A percentile compares a stretch with the other conserved stretches of the same genome.
Conservation (phyloP, 495 filamentous ascomycete genomes). For the Annulohypoxylon stygium region DNA sequence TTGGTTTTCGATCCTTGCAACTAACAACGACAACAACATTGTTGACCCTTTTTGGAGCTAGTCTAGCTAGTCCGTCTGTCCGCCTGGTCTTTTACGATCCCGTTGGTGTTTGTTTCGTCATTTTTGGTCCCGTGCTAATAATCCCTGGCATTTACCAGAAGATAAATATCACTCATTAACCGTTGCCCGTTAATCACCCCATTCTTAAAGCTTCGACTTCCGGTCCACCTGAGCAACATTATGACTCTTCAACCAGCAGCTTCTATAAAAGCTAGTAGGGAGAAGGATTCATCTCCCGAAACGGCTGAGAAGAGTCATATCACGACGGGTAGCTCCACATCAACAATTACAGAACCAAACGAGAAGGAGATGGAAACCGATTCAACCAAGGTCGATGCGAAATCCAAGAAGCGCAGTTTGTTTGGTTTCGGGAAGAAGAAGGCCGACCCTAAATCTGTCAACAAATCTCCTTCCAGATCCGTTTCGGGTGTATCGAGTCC, state of each 20-base stretch:
- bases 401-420: slow-evolving; percentile 65
- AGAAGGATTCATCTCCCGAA: slow-evolving; percentile 32
- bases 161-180: slow-evolving; percentile 41
- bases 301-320: slow-evolving; percentile 44
- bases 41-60: slow-evolving; percentile 15
- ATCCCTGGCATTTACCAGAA: slow-evolving; percentile 44
- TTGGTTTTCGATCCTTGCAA: slow-evolving; percentile 5
- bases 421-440: slow-evolving; percentile 79
- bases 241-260: slow-evolving; percentile 49
- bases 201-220: slow-evolving; percentile 23
- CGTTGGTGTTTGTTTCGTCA: slow-evolving; percentile 28
- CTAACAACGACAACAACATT: slow-evolving; percentile 16
- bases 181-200: slow-evolving; percentile 49
- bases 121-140: slow-evolving; percentile 47
- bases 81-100: slow-evolving; percentile 11
- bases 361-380: slow-evolving; percentile 52
- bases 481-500: slow-evolving; percentile 46
- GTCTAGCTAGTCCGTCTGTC: slow-evolving; percentile 18
- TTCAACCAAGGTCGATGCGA: slow-evolving; percentile 49
- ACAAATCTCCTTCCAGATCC: slow-evolving; percentile 50
- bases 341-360: slow-evolving; percentile 48
- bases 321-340: slow-evolving; percentile 52
- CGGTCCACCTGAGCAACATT: slow-evolving; percentile 14
- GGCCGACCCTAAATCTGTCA: slow-evolving; percentile 61
- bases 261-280: slow-evolving; percentile 41